These are phyloP conservation scores for Fusarium staphyleae DNA, from an alignment of 2,329 filamentous ascomycete species.

Conservation along the genomic window DNA sequence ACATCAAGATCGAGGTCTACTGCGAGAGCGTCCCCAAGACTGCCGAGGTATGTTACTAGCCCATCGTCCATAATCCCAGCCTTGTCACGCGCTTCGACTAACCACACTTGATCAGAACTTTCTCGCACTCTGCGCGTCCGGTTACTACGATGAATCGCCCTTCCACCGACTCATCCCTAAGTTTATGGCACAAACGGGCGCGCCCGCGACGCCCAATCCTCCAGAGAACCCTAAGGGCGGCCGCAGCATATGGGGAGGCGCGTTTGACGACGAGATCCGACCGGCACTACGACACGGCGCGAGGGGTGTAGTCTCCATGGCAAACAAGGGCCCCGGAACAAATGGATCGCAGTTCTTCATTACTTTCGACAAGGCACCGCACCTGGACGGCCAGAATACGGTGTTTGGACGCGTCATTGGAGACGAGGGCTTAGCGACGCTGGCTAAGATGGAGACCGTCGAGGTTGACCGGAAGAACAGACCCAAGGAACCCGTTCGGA, in stretches of 20 bases:
- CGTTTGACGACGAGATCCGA: conserved; percentile 83
- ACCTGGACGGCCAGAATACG: conserved; percentile 84
- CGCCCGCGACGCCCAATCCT: conserved; percentile 59
- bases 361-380: conserved; percentile 77
- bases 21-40: conserved; percentile 95
- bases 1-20: conserved; percentile 95
- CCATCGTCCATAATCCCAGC: not conserved
- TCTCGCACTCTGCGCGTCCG: conserved; percentile 81
- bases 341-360: conserved; percentile 87
- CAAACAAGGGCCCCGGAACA: conserved; percentile 76
- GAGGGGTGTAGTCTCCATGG: conserved; percentile 77
- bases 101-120: conserved; percentile 69
- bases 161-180: conserved; percentile 81
- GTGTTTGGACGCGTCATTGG: conserved; percentile 79
- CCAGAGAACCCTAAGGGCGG: conserved; percentile 71
- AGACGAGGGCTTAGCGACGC: conserved; percentile 67
- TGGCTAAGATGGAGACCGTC: conserved; percentile 74
- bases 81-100: conserved; percentile 8
- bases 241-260: conserved; percentile 74
- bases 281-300: conserved; percentile 72
- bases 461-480: conserved; percentile 81
- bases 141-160: conserved; percentile 76
- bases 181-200: conserved; percentile 84
- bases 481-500: conserved; percentile 70
- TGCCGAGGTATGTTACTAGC: conserved; percentile 67